Conservation (phyloP, 108 stramenopile genomes). For the Fragilariopsis cylindrus region DNA sequence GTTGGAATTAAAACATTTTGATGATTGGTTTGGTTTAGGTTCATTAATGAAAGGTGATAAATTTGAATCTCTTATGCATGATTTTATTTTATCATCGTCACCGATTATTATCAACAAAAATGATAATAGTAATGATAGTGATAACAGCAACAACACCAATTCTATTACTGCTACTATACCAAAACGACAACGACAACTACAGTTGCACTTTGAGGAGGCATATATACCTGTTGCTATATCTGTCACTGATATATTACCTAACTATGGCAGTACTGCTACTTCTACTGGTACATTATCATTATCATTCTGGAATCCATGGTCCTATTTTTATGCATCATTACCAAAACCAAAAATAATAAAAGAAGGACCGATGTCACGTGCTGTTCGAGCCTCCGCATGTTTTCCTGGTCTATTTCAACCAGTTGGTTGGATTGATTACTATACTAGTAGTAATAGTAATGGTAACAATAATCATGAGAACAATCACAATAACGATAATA, state of each 20-base stretch:
- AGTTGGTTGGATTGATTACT: slow-evolving; percentile 52
- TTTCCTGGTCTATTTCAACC: slow-evolving; percentile 82
- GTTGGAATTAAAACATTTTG: slow-evolving; percentile 54
- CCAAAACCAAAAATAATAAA: slow-evolving; percentile 43
- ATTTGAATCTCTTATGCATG: slow-evolving; percentile 69
- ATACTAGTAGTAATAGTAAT: background rate
- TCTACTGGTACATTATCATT: background rate
- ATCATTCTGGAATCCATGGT: background rate
- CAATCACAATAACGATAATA: background rate
- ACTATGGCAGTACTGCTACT: slow-evolving; percentile 7
- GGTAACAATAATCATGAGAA: slow-evolving; percentile 12
- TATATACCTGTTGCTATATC: slow-evolving; percentile 74
- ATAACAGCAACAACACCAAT: background rate
- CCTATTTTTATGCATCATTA: background rate
- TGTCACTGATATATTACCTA: slow-evolving; percentile 55
- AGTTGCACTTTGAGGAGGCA: slow-evolving; percentile 41
- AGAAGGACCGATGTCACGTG: slow-evolving; percentile 71
- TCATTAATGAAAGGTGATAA: slow-evolving; percentile 58
- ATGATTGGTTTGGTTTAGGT: slow-evolving; percentile 59
- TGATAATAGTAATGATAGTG: background rate
- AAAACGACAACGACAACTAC: slow-evolving; percentile 33
- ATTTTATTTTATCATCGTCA: slow-evolving; percentile 20
- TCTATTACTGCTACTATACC: background rate
- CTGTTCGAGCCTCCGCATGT: slow-evolving; percentile 74
- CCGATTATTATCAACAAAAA: background rate